Base-by-base conservation (phyloP, 73 alveolate genomes). In the Diophrys appendiculata region DNA sequence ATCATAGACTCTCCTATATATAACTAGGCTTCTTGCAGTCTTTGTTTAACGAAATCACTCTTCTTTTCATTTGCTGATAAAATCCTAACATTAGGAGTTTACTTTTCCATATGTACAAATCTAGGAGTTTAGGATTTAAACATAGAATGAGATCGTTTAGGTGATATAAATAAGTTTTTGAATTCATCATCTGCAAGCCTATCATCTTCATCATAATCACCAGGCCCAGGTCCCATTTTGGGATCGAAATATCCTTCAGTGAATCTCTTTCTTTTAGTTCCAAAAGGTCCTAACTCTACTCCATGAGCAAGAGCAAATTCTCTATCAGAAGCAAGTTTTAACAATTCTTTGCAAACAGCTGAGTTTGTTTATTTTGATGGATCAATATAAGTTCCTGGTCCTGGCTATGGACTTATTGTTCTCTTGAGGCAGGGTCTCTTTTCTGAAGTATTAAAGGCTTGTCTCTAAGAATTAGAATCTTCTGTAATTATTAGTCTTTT, bases 141-240 rank as follows among this genome's bases (percentile, higher is more conserved):
- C 35, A 67, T 28, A 25, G 75, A 67, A 24, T 18, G 1, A 2
- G 23, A 22, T 3, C 26, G 1, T 54, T 28, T 67, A 5, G 35
- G 31, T 3, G 23, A 3, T 3, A 67, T 3, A 29, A 67, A 31
- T 23, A 31, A 54, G 3, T 18, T 3, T 22, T 22, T 28, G 25
- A 67, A 25, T 67, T 67, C 75, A 23, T 1, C 5, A 5, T 28
- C 75, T 29, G 18, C 18, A 5, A 43, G 5, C 60, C 18, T 11
- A 11, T 43, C 5, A 43, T 67, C 53, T 67, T 67, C 75, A 1
- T 67, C 75, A 67, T 67, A 67, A 3, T 67, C 3, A 2, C 75
- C 75, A 25, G 75, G 75, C 23, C 52, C 75, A 1, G 75, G 75
- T 43, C 60, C 35, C n/a, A 3, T n/a, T 28, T 29, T 67, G 2